Conservation (phyloP, 2,329 filamentous ascomycete genomes). For the Monilinia fructigena region DNA sequence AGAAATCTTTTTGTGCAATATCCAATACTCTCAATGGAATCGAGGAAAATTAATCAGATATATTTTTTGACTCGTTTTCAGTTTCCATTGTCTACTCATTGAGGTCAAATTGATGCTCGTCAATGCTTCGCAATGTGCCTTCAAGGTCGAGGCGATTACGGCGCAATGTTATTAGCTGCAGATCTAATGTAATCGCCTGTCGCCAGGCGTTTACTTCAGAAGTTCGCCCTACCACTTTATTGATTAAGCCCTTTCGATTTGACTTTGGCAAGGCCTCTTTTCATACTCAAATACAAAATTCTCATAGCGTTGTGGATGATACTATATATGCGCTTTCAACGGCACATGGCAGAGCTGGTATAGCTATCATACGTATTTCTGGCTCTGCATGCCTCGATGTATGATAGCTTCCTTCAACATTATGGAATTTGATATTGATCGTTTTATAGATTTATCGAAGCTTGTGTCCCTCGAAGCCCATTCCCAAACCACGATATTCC, state of each 20-base stretch:
- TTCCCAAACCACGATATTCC: slow-evolving; percentile 63
- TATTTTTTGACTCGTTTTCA: not conserved
- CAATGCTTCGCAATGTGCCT: slow-evolving; percentile 23
- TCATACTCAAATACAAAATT: not conserved
- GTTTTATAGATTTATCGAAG: slow-evolving; percentile 58
- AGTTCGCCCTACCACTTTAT: not conserved
- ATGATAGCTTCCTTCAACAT: slow-evolving; percentile 33
- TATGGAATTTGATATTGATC: slow-evolving; percentile 23
- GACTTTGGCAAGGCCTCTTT: not conserved
- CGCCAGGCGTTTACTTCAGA: not conserved
- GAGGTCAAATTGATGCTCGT: slow-evolving; percentile 8
- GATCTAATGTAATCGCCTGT: not conserved
- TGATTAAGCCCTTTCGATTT: not conserved
- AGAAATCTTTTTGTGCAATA: not conserved
- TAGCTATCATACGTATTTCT: slow-evolving; percentile 86
- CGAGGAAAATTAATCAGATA: not conserved
- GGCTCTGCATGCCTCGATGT: slow-evolving; percentile 72
- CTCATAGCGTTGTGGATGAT: slow-evolving; percentile 19
- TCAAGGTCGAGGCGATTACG: slow-evolving; percentile 4
- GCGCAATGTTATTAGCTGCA: not conserved
- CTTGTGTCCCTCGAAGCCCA: slow-evolving; percentile 55
- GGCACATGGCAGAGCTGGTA: slow-evolving; percentile 79
- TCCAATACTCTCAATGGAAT: not conserved
- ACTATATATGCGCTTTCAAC: slow-evolving; percentile 95
- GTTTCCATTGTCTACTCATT: not conserved